Evolutionary conservation across 2,329 filamentous ascomycete species (phyloP), one percentile per base, ranked within the genome.

Genomic region (Aspergillus ruber): DNA sequence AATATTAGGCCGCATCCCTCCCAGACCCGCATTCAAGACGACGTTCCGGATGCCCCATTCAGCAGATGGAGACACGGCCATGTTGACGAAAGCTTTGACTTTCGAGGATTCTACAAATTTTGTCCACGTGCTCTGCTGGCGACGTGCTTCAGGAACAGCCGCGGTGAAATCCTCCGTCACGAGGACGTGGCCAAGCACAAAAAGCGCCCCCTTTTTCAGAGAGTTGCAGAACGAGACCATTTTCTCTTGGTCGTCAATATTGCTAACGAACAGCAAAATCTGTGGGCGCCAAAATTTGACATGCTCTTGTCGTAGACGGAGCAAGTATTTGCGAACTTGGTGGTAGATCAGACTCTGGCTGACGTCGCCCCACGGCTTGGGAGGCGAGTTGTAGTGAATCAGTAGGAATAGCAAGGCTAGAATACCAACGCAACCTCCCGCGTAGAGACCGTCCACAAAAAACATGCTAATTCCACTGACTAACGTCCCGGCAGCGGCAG

Each of bases 231-330:
- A 95, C 50, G 90, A 87, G 2, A 95, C 91, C 36, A 95, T 77
- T 38, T 87, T 84, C 45, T 86, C 89, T 62, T 93, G 87, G 5
- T 79, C 79, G n/a, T 89, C 79, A 3, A 88, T 86, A 58, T 93
- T 82, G 61, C 91, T 93, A 54, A 93, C 82, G 45, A 95, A 80
- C 0, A 95, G 75, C 42, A 95, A 79, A 39, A 95, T 90, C 55
- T 94, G 89, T 0, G 89, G 89, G 44, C 89, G 79, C 89, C 90
- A 95, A 64, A 94, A 95, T 61, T 95, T 95, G 66, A 95, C 90
- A 62, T 95, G 89, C 58, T 95, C 89, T 32, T 88, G 88, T 43
- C 82, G 84, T 25, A 95, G 73, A n/a, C 88, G 82, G 25, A 95
- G 73, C 25, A 95, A 70, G 60, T 95, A 94, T 59, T 95, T 95